These are phyloP conservation scores for Xylaria nigripes DNA, from an alignment of 495 filamentous ascomycete species.

Conservation along the genomic window DNA sequence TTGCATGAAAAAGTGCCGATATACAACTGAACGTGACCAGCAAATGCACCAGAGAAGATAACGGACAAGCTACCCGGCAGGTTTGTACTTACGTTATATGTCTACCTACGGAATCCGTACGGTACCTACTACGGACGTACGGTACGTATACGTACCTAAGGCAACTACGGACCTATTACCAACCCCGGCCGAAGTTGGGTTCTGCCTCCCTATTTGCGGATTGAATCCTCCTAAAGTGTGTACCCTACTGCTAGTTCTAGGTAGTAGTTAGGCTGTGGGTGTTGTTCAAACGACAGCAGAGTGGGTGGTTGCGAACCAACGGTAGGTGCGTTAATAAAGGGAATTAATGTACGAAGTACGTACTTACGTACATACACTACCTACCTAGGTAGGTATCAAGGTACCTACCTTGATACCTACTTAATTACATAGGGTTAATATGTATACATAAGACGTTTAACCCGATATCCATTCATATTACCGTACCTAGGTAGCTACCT, in stretches of 20 bases:
- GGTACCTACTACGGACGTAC: neutral
- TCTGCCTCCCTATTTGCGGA: constrained; percentile 6
- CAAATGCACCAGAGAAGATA: neutral
- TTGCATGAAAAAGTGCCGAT: neutral
- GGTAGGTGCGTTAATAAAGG: neutral
- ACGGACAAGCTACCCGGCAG: neutral
- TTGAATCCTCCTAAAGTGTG: neutral
- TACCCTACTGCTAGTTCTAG: too few relatives aligned
- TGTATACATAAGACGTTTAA: too few relatives aligned
- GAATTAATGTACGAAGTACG: too few relatives aligned
- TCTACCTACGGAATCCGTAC: neutral
- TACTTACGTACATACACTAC: too few relatives aligned
- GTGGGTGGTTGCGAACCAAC: neutral
- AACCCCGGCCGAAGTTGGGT: constrained; percentile 2
- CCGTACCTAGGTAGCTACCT: too few relatives aligned
- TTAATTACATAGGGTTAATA: too few relatives aligned
- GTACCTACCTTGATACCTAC: neutral
- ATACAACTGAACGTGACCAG: neutral
- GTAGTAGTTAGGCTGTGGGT: too few relatives aligned
- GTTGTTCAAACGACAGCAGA: neutral
- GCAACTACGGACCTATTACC: constrained; percentile 4
- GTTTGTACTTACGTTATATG: too few relatives aligned
- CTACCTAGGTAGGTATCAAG: too few relatives aligned
- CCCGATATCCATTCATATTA: too few relatives aligned
- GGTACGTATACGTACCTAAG: neutral